phyloP scores from a whole-genome alignment of 106 monocot species.

The Apostasia shenzhenica region DNA sequence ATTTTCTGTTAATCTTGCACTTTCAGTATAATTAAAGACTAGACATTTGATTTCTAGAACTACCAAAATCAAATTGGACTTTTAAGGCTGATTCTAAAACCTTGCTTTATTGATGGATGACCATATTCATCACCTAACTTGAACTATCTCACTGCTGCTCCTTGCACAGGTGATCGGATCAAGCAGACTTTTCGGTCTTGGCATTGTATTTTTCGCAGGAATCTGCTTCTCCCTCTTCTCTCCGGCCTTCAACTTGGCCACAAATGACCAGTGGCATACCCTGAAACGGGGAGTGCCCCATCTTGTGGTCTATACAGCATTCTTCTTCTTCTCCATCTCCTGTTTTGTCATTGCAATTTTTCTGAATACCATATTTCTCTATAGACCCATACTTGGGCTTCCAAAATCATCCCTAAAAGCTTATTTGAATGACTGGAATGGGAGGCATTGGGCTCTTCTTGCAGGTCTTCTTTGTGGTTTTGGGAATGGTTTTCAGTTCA shows the following conservation, averaged over 20 bases:
- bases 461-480: constrained; percentile 89
- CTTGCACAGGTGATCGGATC: constrained; percentile 64
- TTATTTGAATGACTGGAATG: constrained; percentile 84
- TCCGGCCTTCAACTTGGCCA: constrained; percentile 89
- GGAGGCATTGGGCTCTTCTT: constrained; percentile 83
- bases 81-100: too few species aligned
- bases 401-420: constrained; percentile 64
- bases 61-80: too few species aligned
- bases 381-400: constrained; percentile 73
- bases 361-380: constrained; percentile 73
- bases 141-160: background rate
- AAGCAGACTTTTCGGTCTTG: constrained; percentile 43
- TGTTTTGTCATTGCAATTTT: constrained; percentile 64
- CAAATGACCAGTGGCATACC: constrained; percentile 96
- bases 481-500: constrained; percentile 96
- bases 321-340: constrained; percentile 90
- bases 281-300: constrained; percentile 79
- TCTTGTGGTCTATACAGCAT: constrained; percentile 58
- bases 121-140: too few species aligned
- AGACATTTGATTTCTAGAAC: too few species aligned
- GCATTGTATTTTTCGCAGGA: constrained; percentile 73
- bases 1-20: too few species aligned
- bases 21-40: too few species aligned
- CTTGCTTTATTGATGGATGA: too few species aligned
- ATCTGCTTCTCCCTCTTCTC: constrained; percentile 81